phyloP scores from a whole-genome alignment of 2,329 filamentous ascomycete species.

The Trichophaea hybrida region DNA sequence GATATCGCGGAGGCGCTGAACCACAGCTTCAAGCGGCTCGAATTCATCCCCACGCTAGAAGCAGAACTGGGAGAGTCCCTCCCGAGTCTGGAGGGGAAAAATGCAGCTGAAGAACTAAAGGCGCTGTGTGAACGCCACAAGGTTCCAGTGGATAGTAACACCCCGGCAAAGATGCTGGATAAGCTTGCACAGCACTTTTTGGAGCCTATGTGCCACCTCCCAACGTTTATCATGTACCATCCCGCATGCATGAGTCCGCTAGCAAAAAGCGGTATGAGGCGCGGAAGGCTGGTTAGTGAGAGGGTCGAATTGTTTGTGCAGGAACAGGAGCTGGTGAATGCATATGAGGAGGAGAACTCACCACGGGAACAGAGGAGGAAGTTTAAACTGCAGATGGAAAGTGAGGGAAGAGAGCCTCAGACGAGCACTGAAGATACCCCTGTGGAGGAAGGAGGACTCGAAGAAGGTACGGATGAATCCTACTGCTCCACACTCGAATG shows the following conservation, averaged over 20 bases:
- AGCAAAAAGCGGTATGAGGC: conserved; percentile 58
- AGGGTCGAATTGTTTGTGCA: conserved; percentile 74
- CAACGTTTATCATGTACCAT: conserved; percentile 79
- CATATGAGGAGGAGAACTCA: conserved; percentile 96
- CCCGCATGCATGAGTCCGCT: conserved; percentile 84
- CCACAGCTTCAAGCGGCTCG: conserved; percentile 47
- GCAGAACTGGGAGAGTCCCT: conserved; percentile 48
- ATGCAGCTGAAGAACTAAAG: conserved; percentile 44
- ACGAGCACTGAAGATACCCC: not conserved
- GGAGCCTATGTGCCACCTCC: conserved; percentile 56
- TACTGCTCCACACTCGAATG: conserved; percentile 76
- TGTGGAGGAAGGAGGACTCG: conserved; percentile 31
- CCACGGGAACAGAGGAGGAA: conserved; percentile 75
- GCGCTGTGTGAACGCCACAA: conserved; percentile 39
- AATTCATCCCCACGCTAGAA: conserved; percentile 73
- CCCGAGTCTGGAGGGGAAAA: conserved; percentile 42
- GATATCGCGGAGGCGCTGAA: conserved; percentile 36
- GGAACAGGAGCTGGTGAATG: conserved; percentile 76
- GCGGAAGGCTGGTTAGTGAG: conserved; percentile 57
- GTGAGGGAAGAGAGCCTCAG: conserved; percentile 22
- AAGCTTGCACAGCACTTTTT: conserved; percentile 61
- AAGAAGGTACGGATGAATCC: conserved; percentile 53
- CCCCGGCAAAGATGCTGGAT: conserved; percentile 60
- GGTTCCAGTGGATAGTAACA: conserved; percentile 36
- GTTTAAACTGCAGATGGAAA: conserved; percentile 38